Evolutionary conservation across 2,329 filamentous ascomycete genomes (phyloP).

Genomic region (Claviceps pazoutovae): DNA sequence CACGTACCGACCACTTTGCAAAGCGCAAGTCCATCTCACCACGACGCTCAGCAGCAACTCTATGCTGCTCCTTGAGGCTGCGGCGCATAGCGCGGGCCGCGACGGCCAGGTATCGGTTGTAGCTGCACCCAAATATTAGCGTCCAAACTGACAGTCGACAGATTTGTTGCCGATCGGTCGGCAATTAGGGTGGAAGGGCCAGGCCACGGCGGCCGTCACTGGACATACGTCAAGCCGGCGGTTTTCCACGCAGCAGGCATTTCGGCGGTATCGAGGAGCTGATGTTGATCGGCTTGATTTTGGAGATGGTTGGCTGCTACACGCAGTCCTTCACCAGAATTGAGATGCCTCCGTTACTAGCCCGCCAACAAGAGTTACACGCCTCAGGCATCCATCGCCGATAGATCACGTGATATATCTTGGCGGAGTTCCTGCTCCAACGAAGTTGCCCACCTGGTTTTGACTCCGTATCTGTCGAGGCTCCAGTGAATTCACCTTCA

Average conservation of each 20-base stretch:
- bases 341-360: constrained; percentile 12
- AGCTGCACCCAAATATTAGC: constrained; percentile 41
- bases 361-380: constrained; percentile 11
- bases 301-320: constrained; percentile 20
- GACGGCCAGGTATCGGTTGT: constrained; percentile 98
- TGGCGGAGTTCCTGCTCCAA: neutral
- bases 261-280: constrained; percentile 35
- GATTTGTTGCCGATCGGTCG: constrained; percentile 1
- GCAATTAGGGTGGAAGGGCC: neutral
- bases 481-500: no score
- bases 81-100: constrained; percentile 89
- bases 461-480: no score
- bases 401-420: constrained; percentile 9
- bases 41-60: constrained; percentile 75
- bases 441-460: no score
- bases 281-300: constrained; percentile 11
- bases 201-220: constrained; percentile 12
- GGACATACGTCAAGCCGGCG: constrained; percentile 81
- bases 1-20: constrained; percentile 78
- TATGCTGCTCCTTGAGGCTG: constrained; percentile 91
- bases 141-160: neutral
- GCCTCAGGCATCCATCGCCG: constrained; percentile 17
- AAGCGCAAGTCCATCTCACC: constrained; percentile 83
- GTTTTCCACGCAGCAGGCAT: constrained; percentile 99
- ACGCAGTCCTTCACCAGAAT: constrained; percentile 23